Percentiles rank a stretch among this genome's conserved stretches.
Conservation (phyloP, 208 protist genomes). For the Acanthamoeba castellanii region DNA sequence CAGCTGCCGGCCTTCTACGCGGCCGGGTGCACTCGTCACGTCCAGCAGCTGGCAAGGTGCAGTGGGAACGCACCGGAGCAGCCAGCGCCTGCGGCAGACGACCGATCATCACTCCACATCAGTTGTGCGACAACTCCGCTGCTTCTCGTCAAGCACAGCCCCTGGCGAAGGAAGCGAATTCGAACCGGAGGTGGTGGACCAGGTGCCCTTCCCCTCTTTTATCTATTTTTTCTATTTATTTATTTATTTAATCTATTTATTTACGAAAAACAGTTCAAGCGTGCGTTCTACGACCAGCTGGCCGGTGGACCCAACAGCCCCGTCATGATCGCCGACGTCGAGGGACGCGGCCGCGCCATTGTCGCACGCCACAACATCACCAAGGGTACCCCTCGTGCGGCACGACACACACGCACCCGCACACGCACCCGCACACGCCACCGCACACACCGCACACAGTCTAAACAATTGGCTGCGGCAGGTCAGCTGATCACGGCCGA, state of each 20-base stretch:
- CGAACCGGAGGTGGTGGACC: not conserved
- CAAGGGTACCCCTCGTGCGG: not conserved
- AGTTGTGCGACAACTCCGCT: no score
- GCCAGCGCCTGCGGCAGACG: no score
- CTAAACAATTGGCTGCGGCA: not conserved
- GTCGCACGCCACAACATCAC: not conserved
- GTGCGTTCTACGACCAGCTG: constrained; percentile 13
- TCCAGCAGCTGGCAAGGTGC: no score
- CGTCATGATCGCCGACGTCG: constrained; percentile 12
- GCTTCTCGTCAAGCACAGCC: not conserved
- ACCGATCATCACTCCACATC: no score
- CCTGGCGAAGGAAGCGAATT: not conserved
- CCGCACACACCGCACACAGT: not conserved
- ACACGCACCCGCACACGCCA: not conserved
- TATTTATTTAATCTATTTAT: not conserved
- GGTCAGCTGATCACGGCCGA: constrained; percentile 68
- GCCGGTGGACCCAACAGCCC: constrained; percentile 46
- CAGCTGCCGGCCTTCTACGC: no score
- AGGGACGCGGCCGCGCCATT: constrained; percentile 34
- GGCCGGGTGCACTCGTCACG: no score
- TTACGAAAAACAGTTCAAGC: not conserved
- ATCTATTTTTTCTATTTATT: no score
- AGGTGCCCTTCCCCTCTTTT: not conserved
- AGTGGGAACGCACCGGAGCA: no score
- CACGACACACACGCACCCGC: not conserved